A percentile compares a stretch with the other conserved stretches of the same genome.
Conservation (phyloP, 176 grass and related monocot genomes). For the Oryza glaberrima region DNA sequence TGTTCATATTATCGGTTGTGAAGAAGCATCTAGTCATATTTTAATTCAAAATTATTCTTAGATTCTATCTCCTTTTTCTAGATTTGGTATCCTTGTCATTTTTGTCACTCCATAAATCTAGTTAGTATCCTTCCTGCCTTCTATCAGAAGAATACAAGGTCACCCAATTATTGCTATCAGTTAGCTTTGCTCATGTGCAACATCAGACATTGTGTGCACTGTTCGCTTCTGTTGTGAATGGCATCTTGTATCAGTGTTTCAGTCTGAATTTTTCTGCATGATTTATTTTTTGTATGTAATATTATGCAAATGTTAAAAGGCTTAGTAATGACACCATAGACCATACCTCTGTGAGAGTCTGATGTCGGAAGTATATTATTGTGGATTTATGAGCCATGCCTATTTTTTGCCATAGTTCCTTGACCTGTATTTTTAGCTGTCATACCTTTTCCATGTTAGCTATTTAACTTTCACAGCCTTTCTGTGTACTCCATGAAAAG, state of each 20-base stretch:
- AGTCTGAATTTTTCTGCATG: neutral
- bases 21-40: constrained; percentile 10
- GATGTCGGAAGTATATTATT: neutral
- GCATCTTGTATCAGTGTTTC: neutral
- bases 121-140: neutral
- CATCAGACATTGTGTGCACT: neutral
- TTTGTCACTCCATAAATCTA: constrained; percentile 16
- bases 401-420: neutral
- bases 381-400: constrained; percentile 4
- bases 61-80: constrained; percentile 10
- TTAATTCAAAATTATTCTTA: constrained; percentile 15
- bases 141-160: neutral
- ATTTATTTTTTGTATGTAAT: constrained; percentile 2
- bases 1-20: neutral
- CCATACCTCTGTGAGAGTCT: neutral
- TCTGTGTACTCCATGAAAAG: neutral
- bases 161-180: neutral
- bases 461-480: neutral
- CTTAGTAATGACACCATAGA: neutral
- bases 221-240: neutral
- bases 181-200: neutral
- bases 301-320: neutral
- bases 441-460: neutral
- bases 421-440: constrained; percentile 4
- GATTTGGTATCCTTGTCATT: constrained; percentile 8